A percentile compares a stretch with the other conserved stretches of the same genome.
Evolutionary conservation across 306 rosid genomes (phyloP).

Genomic region (Cucurbita maxima): DNA sequence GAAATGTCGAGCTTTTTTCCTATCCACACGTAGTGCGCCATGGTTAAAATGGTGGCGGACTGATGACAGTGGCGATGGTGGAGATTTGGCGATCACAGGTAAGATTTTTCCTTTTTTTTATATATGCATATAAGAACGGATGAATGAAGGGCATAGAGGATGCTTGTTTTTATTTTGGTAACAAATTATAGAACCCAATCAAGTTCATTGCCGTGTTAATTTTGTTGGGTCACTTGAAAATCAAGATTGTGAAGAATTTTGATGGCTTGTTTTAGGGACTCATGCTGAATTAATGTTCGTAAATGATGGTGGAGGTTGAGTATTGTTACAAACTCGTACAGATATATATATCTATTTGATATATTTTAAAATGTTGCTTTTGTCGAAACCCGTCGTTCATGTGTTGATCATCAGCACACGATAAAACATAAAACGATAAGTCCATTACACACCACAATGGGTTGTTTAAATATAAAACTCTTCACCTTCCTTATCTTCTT

Average conservation of each 20-base stretch:
- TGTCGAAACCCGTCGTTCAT: too few species aligned
- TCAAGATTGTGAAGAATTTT: neutral
- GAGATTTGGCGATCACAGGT: neutral
- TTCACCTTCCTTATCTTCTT: neutral
- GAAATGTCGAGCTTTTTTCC: neutral
- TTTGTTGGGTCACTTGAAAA: neutral
- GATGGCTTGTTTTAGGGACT: neutral
- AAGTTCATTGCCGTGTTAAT: neutral
- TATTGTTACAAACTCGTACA: neutral
- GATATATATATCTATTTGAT: too few species aligned
- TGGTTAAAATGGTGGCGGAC: neutral
- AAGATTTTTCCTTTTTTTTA: neutral
- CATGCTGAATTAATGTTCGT: neutral
- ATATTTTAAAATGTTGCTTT: too few species aligned
- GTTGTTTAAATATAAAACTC: neutral
- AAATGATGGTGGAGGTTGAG: neutral
- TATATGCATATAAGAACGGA: neutral
- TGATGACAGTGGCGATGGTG: neutral
- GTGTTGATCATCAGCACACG: too few species aligned
- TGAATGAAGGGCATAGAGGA: neutral
- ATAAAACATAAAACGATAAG: too few species aligned
- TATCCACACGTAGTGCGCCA: conserved; percentile 5
- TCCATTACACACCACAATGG: too few species aligned
- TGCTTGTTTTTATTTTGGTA: neutral
- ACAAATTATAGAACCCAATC: neutral